phyloP scores from a whole-genome alignment of 345 rosid genomes.

The Euphorbia tirucalli region DNA sequence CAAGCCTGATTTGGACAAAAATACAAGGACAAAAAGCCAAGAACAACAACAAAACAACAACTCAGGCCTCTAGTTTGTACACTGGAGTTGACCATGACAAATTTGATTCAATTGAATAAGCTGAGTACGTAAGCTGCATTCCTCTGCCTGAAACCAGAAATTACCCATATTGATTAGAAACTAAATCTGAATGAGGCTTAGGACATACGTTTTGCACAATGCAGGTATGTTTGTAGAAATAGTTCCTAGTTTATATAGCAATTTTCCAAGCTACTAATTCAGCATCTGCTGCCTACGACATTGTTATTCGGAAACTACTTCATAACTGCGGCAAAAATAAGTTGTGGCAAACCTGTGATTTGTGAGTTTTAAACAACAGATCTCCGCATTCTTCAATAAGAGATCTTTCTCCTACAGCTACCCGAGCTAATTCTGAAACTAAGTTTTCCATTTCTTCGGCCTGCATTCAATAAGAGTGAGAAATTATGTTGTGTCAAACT shows the following conservation, averaged over 20 bases:
- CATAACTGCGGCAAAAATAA: no score
- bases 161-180: neutral
- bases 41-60: no score
- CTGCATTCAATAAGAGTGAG: conserved; percentile 33
- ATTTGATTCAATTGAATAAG: conserved; percentile 50
- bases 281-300: no score
- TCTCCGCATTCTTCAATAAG: conserved; percentile 65
- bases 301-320: no score
- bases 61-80: neutral
- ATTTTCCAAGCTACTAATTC: no score
- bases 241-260: no score
- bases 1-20: no score
- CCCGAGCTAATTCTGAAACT: conserved; percentile 70
- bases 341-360: conserved; percentile 49
- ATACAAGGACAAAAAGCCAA: neutral
- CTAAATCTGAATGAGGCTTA: neutral
- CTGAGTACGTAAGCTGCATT: conserved; percentile 62
- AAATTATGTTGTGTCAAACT: no score
- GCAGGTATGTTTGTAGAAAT: no score
- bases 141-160: conserved; percentile 56
- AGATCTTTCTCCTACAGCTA: conserved; percentile 55
- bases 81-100: neutral
- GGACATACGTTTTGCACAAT: neutral
- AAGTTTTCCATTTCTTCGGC: conserved; percentile 60
- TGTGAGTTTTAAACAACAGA: conserved; percentile 41